Evolutionary conservation across 305 asterid species (phyloP).

Genomic region (Fraxinus latifolia): DNA sequence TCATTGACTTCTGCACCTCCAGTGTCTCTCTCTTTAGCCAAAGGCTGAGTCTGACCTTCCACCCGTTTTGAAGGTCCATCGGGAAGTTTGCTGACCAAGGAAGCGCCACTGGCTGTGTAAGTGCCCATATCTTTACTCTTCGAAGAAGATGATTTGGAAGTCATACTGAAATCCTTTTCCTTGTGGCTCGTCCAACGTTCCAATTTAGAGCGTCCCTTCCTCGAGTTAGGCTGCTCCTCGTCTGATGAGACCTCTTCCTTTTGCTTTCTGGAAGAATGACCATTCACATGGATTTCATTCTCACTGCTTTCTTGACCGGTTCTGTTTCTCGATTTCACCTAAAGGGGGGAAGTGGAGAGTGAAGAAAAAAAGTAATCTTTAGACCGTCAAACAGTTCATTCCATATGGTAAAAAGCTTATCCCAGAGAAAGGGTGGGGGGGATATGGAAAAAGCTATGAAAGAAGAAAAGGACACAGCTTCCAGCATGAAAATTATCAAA

Average conservation of each 20-base stretch:
- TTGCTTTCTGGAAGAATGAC: conserved; percentile 44
- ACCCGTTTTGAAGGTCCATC: conserved; percentile 38
- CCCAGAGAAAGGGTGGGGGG: neutral
- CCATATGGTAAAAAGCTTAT: neutral
- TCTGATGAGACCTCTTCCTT: conserved; percentile 61
- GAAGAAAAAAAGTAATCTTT: neutral
- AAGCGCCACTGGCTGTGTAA: conserved; percentile 27
- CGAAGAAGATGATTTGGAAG: conserved; percentile 37
- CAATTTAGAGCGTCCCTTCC: conserved; percentile 74
- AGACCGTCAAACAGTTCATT: neutral
- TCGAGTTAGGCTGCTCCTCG: conserved; percentile 54
- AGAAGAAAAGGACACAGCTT: neutral
- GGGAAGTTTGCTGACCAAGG: conserved; percentile 33
- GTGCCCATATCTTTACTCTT: conserved; percentile 42
- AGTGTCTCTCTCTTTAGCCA: conserved; percentile 42
- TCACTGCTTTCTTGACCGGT: conserved; percentile 38
- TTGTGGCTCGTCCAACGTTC: conserved; percentile 80
- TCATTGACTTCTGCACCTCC: conserved; percentile 33
- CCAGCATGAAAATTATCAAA: neutral
- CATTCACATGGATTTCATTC: conserved; percentile 38
- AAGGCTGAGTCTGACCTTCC: conserved; percentile 42
- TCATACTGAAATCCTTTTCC: conserved; percentile 47
- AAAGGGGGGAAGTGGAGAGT: conserved; percentile 10
- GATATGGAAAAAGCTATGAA: neutral
- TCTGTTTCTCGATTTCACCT: conserved; percentile 48